Evolutionary conservation across 306 rosid species (phyloP).

Genomic region (Fagus sylvatica): DNA sequence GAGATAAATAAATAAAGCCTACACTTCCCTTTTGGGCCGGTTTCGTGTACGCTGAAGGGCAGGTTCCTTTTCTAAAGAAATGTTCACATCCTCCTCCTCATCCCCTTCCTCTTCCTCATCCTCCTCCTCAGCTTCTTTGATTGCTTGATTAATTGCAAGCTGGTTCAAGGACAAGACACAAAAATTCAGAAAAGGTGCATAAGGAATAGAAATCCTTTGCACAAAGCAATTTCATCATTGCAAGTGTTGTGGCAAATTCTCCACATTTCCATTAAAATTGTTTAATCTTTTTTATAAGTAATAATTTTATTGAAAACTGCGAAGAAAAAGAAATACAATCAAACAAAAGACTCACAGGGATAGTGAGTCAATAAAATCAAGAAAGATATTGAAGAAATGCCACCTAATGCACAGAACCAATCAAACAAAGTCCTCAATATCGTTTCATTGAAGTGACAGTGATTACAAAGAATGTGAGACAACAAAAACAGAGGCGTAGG

Average conservation of each 20-base stretch:
- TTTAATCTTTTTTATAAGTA: no score
- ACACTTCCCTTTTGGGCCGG: constrained; percentile 78
- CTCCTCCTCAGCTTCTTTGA: constrained; percentile 55
- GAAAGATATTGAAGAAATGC: no score
- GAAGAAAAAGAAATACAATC: no score
- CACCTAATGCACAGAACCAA: no score
- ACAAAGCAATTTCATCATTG: constrained; percentile 5
- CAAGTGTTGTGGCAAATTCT: constrained; percentile 15
- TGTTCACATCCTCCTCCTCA: constrained; percentile 33
- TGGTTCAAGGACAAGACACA: constrained; percentile 31
- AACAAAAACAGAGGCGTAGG: background rate
- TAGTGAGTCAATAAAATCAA: no score
- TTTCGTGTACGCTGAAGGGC: constrained; percentile 67
- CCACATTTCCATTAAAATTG: background rate
- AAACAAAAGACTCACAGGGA: no score
- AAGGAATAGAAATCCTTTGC: background rate
- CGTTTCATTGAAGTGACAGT: background rate
- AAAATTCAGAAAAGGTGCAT: background rate
- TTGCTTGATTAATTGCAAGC: constrained; percentile 80
- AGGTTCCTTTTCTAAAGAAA: constrained; percentile 47
- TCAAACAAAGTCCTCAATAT: no score
- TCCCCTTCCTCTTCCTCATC: constrained; percentile 29
- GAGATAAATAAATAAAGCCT: constrained; percentile 13
- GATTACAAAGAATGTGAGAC: background rate
- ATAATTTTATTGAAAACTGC: no score